phyloP scores from a whole-genome alignment of 1,139 yeast species.

The Debaryomyces robertsiae region DNA sequence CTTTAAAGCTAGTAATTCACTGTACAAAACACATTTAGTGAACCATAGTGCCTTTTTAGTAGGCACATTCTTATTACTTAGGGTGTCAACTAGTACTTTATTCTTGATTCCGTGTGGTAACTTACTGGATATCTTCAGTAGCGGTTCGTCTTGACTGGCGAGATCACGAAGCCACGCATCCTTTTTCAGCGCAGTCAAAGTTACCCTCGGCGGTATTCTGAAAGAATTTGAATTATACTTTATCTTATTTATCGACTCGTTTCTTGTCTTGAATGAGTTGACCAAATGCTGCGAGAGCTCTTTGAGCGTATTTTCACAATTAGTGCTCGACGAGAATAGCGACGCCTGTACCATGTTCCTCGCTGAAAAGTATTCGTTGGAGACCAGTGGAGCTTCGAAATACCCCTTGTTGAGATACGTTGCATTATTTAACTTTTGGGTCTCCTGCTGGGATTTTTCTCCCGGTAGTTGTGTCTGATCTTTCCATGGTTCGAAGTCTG shows the following conservation, averaged over 20 bases:
- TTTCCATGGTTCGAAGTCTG: constrained; percentile 82
- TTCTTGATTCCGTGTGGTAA: constrained; percentile 92
- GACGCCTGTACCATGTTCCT: constrained; percentile 52
- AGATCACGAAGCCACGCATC: constrained; percentile 85
- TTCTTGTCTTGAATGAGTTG: constrained; percentile 60
- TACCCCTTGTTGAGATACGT: constrained; percentile 45
- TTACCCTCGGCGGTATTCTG: constrained; percentile 83
- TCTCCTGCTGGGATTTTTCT: constrained; percentile 26
- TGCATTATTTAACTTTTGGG: constrained; percentile 32
- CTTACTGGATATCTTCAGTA: constrained; percentile 68
- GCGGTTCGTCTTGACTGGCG: constrained; percentile 66
- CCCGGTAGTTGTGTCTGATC: constrained; percentile 56
- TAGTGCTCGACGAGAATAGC: constrained; percentile 40
- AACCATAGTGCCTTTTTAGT: constrained; percentile 84
- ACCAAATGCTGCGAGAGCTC: constrained; percentile 56
- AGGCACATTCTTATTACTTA: constrained; percentile 69
- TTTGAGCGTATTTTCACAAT: constrained; percentile 39
- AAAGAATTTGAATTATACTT: constrained; percentile 54
- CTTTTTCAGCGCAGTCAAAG: constrained; percentile 80
- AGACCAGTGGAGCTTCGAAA: constrained; percentile 60
- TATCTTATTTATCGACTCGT: constrained; percentile 68
- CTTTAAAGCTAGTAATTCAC: constrained; percentile 71
- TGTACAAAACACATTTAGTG: constrained; percentile 80
- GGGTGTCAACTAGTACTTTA: constrained; percentile 68
- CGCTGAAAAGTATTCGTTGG: constrained; percentile 54